Evolutionary conservation across 345 rosid species (phyloP), one percentile per base, ranked within the genome.

Genomic region (Adansonia digitata): DNA sequence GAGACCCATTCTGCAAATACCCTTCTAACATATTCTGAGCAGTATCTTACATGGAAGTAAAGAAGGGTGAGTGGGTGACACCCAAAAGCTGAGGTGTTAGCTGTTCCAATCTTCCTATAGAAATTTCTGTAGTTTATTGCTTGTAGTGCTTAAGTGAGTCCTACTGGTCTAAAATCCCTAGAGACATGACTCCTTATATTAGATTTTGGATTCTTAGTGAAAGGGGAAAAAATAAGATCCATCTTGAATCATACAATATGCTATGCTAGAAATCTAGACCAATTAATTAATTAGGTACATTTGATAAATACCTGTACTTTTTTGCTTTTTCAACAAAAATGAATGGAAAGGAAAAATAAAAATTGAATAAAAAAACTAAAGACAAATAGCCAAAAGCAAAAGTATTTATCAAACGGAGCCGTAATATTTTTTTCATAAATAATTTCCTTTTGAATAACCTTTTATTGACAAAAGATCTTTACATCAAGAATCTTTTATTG

Each of bases 1-100:
- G 79, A 74, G 83, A 48, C 67, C 9, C 3, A 43, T 22, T 31
- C 53, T 37, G 60, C 45, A 7, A 35, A 31, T 31, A 39, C 56
- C 52, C 45, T 3, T 31, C 34, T 37, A 34, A 39, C 49, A 2
- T 55, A 26, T n/a, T 52, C 55, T 27, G 5, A 27, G 35, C 35
- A 26, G 6, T 57, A 34, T 31, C 9, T 64, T 64, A 22, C 34
- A 35, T 71, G 64, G 74, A 51, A 71, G 74, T 29, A 53, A 37
- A 71, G 34, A 71, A 51, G n/a, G n/a, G n/a, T n/a, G n/a, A n/a
- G n/a, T n/a, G 57, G 29, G 46, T 52, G 8, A 40, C 51, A n/a
- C 1, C 34, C 14, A 39, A 53, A 71, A 34, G 64, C 31, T 14
- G 40, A 69, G 57, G 24, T 69, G 43, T 46, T 48, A 45, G 17